phyloP scores from a whole-genome alignment of 495 filamentous ascomycete species.

The Xylaria acuta region DNA sequence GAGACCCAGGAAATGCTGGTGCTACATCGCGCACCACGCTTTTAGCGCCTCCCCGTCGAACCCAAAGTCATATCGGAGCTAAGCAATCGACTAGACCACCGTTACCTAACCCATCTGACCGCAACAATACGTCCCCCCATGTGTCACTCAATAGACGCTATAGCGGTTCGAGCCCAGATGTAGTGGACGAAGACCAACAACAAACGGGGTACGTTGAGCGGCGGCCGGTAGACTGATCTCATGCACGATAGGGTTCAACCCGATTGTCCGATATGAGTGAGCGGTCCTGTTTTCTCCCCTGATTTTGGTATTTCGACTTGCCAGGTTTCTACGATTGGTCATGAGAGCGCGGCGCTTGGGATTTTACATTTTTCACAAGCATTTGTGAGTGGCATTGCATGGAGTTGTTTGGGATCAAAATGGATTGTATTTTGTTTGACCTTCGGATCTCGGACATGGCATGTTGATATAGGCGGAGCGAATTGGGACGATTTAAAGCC shows the following conservation, averaged over 20 bases:
- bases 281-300: background rate
- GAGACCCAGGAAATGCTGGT: background rate
- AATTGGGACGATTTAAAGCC: background rate
- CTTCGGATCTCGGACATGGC: background rate
- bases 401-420: conserved; percentile 34
- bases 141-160: conserved; percentile 26
- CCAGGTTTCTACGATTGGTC: conserved; percentile 29
- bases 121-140: conserved; percentile 22
- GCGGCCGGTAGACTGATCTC: conserved; percentile 36
- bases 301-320: conserved; percentile 10
- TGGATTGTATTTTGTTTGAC: conserved; percentile 2
- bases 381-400: conserved; percentile 33
- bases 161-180: conserved; percentile 18
- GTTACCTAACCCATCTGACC: conserved; percentile 22
- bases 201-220: conserved; percentile 28
- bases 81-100: conserved; percentile 24
- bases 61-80: conserved; percentile 25
- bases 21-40: background rate
- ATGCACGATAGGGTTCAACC: conserved; percentile 23
- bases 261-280: background rate
- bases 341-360: conserved; percentile 40
- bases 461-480: background rate
- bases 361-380: conserved; percentile 22
- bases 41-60: conserved; percentile 15
- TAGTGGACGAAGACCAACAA: conserved; percentile 28